Conservation (phyloP, 1,139 yeast genomes). For the Protomyces arabidopsidicola region DNA sequence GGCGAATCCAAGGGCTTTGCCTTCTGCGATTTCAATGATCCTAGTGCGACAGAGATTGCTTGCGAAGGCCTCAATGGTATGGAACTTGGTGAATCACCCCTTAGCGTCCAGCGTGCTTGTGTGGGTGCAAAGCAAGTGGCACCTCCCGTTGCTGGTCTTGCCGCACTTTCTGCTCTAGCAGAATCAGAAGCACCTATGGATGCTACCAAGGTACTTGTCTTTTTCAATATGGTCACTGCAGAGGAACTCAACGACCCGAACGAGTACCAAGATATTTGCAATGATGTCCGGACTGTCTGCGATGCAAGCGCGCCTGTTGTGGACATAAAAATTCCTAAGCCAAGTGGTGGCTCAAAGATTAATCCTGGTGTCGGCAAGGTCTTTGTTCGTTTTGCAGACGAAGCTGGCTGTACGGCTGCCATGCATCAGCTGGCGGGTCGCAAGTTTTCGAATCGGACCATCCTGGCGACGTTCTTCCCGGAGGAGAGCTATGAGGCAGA, state of each 20-base stretch:
- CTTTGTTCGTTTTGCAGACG: constrained; percentile 58
- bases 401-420: constrained; percentile 54
- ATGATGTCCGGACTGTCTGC: constrained; percentile 54
- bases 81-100: constrained; percentile 38
- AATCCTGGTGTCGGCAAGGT: constrained; percentile 67
- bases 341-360: constrained; percentile 43
- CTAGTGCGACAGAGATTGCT: constrained; percentile 37
- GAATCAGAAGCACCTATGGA: constrained; percentile 29
- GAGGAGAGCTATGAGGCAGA: constrained; percentile 48
- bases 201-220: constrained; percentile 53
- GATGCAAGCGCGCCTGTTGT: constrained; percentile 51
- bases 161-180: constrained; percentile 35
- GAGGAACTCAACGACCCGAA: constrained; percentile 56
- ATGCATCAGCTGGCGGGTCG: constrained; percentile 63
- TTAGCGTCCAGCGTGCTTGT: constrained; percentile 41
- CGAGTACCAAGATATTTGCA: constrained; percentile 49
- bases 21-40: constrained; percentile 43
- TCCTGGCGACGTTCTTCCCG: constrained; percentile 61
- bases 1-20: constrained; percentile 46
- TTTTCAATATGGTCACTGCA: constrained; percentile 62
- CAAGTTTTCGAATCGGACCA: constrained; percentile 62
- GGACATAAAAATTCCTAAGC: constrained; percentile 62
- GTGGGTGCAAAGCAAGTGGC: constrained; percentile 38
- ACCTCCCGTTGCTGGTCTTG: constrained; percentile 32
- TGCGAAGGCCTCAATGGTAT: constrained; percentile 38